Base-by-base conservation (phyloP, 306 rosid genomes). In the Mimosa pudica region DNA sequence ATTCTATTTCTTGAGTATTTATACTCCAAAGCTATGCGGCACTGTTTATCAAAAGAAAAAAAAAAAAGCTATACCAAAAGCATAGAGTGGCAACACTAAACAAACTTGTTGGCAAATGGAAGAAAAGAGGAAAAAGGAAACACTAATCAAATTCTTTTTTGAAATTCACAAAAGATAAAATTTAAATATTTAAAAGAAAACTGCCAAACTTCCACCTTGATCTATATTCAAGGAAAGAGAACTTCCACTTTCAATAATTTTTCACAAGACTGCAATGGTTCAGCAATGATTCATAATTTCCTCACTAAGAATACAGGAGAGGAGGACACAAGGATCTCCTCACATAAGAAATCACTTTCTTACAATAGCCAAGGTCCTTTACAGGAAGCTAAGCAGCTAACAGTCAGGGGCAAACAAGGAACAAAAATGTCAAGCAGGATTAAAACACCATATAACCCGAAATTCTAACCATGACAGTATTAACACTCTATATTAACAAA, bases 401-500 rank as follows among this genome's bases (percentile, higher is more conserved):
- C 2, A 38, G 12, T 38, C 41, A 67, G 51, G 72, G 17, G 36
- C 12, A 36, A n/a, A 5, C 54, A 10, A 70, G n/a, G 33, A 45
- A 45, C 3, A 46, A 13, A 10, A 18, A 44, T 32, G 20, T 45
- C 38, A 70, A 20, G 17, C 42, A 70, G 36, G 42, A 46, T 24
- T 17, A 41, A 70, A 24, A 42, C 58, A 9, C 12, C 11, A 10
- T 24, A 6, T 70, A 20, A 2, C 18, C 55, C 51, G 4, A 12
- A 69, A 47, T 20, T 30, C 58, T 42, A 12, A 30, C 13, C 20
- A 68, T 32, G 57, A 10, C 41, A 62, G 45, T 36, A 48, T 46
- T 44, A 47, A 45, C 20, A 38, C 58, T 14, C 52, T 73, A 36
- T 35, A 73, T 35, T 58, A 57, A 77, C 17, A 44, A 66, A 66